Evolutionary conservation across 2,329 filamentous ascomycete genomes (phyloP).

Genomic region (Exophiala viscosa): DNA sequence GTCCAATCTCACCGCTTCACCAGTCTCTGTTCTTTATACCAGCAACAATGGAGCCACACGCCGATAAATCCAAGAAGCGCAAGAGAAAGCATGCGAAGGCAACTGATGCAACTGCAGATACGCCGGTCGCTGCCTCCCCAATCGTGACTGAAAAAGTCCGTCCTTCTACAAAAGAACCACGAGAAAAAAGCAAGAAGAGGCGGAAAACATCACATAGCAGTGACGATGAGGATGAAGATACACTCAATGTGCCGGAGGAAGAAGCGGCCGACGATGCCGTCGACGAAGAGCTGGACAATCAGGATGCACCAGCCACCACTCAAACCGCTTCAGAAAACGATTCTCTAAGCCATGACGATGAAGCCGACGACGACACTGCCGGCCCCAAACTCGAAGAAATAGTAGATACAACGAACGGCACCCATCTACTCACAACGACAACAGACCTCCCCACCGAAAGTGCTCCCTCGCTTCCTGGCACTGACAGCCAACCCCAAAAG

Average conservation of each 20-base stretch:
- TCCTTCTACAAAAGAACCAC: conserved; percentile 25
- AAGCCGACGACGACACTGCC: conserved; percentile 30
- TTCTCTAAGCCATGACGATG: conserved; percentile 32
- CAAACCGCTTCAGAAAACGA: conserved; percentile 33
- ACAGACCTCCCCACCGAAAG: conserved; percentile 51
- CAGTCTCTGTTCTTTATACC: conserved; percentile 17
- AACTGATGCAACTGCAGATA: conserved; percentile 25
- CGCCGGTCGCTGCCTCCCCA: conserved; percentile 10
- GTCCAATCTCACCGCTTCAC: background rate
- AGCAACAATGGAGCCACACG: conserved; percentile 10
- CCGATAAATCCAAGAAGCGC: conserved; percentile 38
- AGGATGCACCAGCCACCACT: background rate
- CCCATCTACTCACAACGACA: conserved; percentile 18
- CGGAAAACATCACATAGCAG: conserved; percentile 35
- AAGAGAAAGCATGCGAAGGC: conserved; percentile 43
- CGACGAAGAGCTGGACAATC: background rate
- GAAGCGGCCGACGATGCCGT: conserved; percentile 34
- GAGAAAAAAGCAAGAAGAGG: conserved; percentile 35
- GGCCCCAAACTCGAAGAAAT: conserved; percentile 33
- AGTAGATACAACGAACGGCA: conserved; percentile 26
- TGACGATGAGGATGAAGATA: conserved; percentile 16
- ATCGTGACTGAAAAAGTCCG: conserved; percentile 18
- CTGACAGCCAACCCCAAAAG: conserved; percentile 61
- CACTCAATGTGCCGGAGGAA: conserved; percentile 27
- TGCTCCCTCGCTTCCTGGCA: conserved; percentile 55